Percentiles rank a stretch among this genome's conserved stretches.
Evolutionary conservation across 352 stramenopile genomes (phyloP).

Genomic region (Phytophthora kernoviae): DNA sequence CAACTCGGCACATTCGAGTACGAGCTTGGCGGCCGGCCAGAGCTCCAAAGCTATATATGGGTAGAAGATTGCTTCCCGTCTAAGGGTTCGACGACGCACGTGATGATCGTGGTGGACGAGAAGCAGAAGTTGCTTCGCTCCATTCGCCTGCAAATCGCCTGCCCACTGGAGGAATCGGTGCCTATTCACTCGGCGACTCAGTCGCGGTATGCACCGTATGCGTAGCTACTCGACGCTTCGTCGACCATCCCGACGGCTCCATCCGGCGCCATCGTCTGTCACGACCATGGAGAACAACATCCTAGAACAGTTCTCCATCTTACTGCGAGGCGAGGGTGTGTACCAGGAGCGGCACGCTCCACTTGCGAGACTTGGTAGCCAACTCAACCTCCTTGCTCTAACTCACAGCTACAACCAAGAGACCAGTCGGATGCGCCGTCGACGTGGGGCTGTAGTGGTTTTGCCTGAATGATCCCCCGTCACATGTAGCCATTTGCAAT

Average conservation of each 20-base stretch:
- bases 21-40: constrained; percentile 27
- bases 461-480: neutral
- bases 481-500: constrained; percentile 6
- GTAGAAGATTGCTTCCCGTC: constrained; percentile 88
- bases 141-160: constrained; percentile 68
- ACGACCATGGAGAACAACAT: constrained; percentile 62
- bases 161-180: constrained; percentile 54
- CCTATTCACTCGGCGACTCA: constrained; percentile 38
- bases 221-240: constrained; percentile 2
- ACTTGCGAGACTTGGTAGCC: constrained; percentile 59
- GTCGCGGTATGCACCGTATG: constrained; percentile 29
- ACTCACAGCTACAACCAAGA: constrained; percentile 31
- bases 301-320: constrained; percentile 63
- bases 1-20: constrained; percentile 44
- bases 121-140: constrained; percentile 62
- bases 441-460: constrained; percentile 14
- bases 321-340: constrained; percentile 61
- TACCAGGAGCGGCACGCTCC: constrained; percentile 61
- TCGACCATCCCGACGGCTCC: constrained; percentile 32
- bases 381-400: constrained; percentile 50
- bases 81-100: constrained; percentile 74
- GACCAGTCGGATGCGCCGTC: constrained; percentile 18
- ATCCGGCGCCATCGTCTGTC: constrained; percentile 48
- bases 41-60: constrained; percentile 86
- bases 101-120: constrained; percentile 81